Base-by-base conservation (phyloP, 2,329 filamentous ascomycete genomes). In the Onygenales sp. region DNA sequence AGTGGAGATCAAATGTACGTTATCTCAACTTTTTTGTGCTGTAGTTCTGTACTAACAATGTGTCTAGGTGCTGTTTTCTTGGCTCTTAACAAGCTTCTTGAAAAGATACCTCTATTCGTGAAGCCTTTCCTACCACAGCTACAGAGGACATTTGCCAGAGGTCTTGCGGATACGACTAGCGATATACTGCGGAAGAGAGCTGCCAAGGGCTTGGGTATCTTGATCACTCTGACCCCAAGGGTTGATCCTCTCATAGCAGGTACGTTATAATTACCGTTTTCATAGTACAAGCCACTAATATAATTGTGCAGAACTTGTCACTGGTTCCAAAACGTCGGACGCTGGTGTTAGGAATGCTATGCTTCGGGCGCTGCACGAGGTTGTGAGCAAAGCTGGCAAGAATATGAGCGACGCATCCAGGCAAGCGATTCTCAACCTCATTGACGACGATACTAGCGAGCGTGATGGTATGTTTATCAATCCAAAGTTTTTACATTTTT, bases 111-210 rank as follows among this genome's bases (percentile, higher is more conserved):
- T 0, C 82, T 87, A 8, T 92, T 94, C 61, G 79, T 98, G 56
- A 96, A 97, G 73, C 93, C 93, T 3, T 98, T 98, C 81, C 74
- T 98, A 66, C 93, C 93, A 8, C 93, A 98, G 67, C 79, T 98
- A 51, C 93, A 98, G 71, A 83, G 93, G 56, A 98, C 93, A 0
- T 98, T 98, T 74, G 92, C 93, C 54, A 94, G 96, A 72, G 92
- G 91, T 42, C 79, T 98, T 49, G 93, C 93, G 2, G 94, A 98
- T 70, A 84, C 90, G 0, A 88, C 90, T 0, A 97, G 92, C 67
- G 92, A 97, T 61, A 77, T 91, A 17, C 74, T 98, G 55, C 84
- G 94, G 59, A 86, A 85, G 55, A 83, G 94, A 59, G 93, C 94
- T 51, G 93, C 93, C 39, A 95, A 93, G 73, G 93, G 93, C 47